These are phyloP conservation scores for Bromus sterilis DNA, from an alignment of 176 grass and related monocot genomes.

Conservation along the genomic window DNA sequence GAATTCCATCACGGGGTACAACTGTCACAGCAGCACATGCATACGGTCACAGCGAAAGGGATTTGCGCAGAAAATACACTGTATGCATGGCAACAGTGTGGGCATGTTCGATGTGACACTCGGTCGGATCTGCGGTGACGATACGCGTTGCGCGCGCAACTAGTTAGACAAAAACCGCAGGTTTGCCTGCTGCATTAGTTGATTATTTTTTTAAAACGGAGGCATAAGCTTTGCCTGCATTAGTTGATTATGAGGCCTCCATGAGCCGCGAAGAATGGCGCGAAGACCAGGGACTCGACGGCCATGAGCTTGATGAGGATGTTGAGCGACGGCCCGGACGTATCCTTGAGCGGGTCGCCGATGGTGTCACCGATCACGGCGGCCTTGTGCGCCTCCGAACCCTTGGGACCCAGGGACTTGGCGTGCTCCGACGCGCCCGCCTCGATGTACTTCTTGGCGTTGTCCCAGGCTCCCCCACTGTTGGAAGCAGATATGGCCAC, in stretches of 20 bases:
- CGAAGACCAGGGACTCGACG: neutral
- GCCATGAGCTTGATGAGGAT: neutral
- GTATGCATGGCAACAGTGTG: too few species aligned
- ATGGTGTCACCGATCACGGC: neutral
- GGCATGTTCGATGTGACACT: too few species aligned
- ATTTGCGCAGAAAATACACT: too few species aligned
- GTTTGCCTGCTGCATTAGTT: too few species aligned
- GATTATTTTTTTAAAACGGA: too few species aligned
- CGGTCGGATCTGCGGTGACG: too few species aligned
- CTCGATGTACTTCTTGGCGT: constrained; percentile 92
- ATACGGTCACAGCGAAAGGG: too few species aligned
- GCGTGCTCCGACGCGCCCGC: constrained; percentile 66
- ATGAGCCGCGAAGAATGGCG: neutral
- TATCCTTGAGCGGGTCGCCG: neutral
- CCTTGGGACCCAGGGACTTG: constrained; percentile 2
- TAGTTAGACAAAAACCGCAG: too few species aligned
- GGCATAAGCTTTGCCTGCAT: too few species aligned
- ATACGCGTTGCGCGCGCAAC: too few species aligned
- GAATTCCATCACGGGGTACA: too few species aligned
- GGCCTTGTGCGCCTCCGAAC: neutral
- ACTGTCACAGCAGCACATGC: too few species aligned
- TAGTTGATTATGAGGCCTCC: neutral
- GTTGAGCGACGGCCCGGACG: neutral
- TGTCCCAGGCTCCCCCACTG: constrained; percentile 84
- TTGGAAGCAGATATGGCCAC: constrained; percentile 89